Base-by-base conservation (phyloP, 345 rosid species). In the Barbarea vulgaris region DNA sequence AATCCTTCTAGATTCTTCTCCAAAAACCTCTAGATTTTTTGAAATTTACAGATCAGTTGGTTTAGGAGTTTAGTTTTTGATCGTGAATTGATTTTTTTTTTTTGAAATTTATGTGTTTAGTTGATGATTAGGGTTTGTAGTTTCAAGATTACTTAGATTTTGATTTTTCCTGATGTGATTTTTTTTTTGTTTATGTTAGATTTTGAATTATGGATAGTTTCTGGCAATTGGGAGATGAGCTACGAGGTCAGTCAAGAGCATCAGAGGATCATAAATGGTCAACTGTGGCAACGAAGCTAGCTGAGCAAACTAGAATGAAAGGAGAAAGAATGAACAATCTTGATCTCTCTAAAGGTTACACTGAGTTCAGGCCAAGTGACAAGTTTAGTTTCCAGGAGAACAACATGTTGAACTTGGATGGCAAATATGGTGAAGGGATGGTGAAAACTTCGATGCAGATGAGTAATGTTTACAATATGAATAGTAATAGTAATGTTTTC, bases 161-260 rank as follows among this genome's bases (percentile, higher is more conserved):
- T 17, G n/a, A n/a, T n/a, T n/a, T 15, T 42, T 15, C 14, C 46
- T 42, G 48, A 42, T 42, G 7, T 42, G 17, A 15, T 46, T 44
- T n/a, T 15, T 9, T 3, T 46, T 37, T 24, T 39, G n/a, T 0
- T 46, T 63, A 8, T 24, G 33, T 3, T 70, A 55, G 72, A 15
- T 50, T 77, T 18, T 27, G 41, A 71, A 11, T 31, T 51, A 78
- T 78, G 81, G 81, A 78, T 25, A 92, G 90, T 87, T 92, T 87
- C 79, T 95, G 99, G 97, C 93, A 92, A 65, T 67, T 95, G 77
- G 99, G 97, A 15, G 99, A 95, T 78, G 97, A 95, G 80, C 93
- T 95, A 19, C 87, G 99, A 70, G 97, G 97, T 63, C 97, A 90
- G 67, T 80, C 92, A 4, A 90, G 85, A 85, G 90, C 79, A 44